phyloP scores from a whole-genome alignment of 2,329 filamentous ascomycete species.

The Pseudopyricularia cyperi region DNA sequence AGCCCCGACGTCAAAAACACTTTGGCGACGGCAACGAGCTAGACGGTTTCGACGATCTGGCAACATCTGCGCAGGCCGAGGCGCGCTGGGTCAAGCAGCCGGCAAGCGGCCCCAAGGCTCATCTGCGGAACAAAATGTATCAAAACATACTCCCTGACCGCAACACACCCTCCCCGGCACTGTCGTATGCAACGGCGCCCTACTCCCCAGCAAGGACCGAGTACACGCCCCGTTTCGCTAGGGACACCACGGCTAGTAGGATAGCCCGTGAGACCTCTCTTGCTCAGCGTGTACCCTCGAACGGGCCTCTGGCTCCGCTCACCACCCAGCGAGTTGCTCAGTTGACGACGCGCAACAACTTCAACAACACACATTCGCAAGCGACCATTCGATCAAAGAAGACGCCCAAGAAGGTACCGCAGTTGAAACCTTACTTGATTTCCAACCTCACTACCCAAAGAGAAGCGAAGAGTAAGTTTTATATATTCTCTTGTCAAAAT shows the following conservation, averaged over 20 bases:
- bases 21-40: conserved; percentile 91
- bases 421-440: conserved; percentile 75
- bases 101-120: conserved; percentile 53
- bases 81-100: conserved; percentile 75
- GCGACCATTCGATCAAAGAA: conserved; percentile 20
- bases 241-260: conserved; percentile 52
- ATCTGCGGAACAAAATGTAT: conserved; percentile 41
- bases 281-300: conserved; percentile 44
- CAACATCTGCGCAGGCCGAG: conserved; percentile 72
- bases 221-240: conserved; percentile 47
- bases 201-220: conserved; percentile 44
- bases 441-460: conserved; percentile 65
- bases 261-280: conserved; percentile 50
- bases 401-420: conserved; percentile 41
- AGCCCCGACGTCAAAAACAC: conserved; percentile 54
- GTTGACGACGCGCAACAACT: conserved; percentile 33
- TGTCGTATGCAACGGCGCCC: conserved; percentile 20
- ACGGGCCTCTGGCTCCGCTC: conserved; percentile 38
- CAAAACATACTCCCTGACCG: conserved; percentile 43
- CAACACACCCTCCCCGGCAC: conserved; percentile 36
- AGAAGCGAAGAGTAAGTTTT: conserved; percentile 62
- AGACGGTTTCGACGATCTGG: conserved; percentile 87
- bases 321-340: conserved; percentile 42
- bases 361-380: conserved; percentile 28
- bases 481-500: conserved; percentile 31